phyloP scores from a whole-genome alignment of 2,329 filamentous ascomycete genomes.

The Alternaria rosae region DNA sequence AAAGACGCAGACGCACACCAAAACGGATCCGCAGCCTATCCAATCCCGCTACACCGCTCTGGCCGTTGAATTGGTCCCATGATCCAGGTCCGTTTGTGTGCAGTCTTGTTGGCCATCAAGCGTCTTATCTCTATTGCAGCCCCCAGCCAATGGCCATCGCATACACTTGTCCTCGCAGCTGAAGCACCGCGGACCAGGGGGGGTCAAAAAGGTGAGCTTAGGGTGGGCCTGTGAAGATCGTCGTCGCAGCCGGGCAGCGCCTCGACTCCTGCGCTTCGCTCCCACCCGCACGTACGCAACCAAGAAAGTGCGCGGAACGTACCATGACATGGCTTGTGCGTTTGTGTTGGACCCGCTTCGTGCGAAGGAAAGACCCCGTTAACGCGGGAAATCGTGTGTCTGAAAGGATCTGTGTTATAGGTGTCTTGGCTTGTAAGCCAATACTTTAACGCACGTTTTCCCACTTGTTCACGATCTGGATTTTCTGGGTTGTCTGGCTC shows the following conservation, averaged over 20 bases:
- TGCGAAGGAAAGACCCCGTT: conserved; percentile 1
- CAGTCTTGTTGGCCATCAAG: conserved; percentile 15
- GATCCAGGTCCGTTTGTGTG: conserved; percentile 12
- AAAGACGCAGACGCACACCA: not conserved
- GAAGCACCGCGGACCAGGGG: conserved; percentile 9
- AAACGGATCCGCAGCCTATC: not conserved
- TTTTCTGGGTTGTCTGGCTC: conserved; percentile 19
- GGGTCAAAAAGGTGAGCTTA: conserved; percentile 11
- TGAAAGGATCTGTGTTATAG: conserved; percentile 2
- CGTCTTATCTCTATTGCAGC: conserved; percentile 23
- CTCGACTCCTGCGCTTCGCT: conserved; percentile 9
- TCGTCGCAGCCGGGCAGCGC: conserved; percentile 6
- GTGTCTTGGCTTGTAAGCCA: conserved; percentile 37
- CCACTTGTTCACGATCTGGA: conserved; percentile 24
- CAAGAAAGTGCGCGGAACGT: conserved; percentile 4
- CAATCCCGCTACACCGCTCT: conserved; percentile 2
- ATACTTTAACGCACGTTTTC: conserved; percentile 46
- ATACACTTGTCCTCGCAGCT: conserved; percentile 9
- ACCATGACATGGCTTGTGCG: conserved; percentile 11
- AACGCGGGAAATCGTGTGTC: conserved; percentile 1
- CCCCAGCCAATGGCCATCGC: conserved; percentile 15
- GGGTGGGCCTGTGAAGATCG: conserved; percentile 26
- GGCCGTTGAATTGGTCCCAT: conserved; percentile 3
- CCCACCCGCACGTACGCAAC: conserved; percentile 8
- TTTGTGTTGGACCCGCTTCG: conserved; percentile 3